These are phyloP conservation scores for Pseudisothecium myosuroides DNA, from an alignment of 225 moss, liverwort and hornwort genomes.

Conservation along the genomic window DNA sequence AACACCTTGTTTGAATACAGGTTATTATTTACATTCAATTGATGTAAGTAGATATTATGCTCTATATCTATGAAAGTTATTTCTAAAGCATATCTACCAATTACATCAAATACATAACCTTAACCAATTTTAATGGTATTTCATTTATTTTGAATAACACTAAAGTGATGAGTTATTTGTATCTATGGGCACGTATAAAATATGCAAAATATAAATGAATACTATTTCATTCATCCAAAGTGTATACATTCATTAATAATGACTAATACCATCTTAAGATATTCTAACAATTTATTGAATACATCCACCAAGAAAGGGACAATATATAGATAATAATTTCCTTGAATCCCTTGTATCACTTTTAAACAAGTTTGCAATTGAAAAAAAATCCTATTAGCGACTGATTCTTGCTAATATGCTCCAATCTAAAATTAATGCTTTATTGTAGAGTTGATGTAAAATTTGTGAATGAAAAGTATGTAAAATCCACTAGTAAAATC, in stretches of 20 bases:
- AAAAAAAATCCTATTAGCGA: neutral
- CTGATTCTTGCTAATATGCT: rapidly evolving
- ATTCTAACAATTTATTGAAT: neutral
- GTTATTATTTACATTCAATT: neutral
- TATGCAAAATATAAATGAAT: neutral
- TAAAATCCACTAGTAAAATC: neutral
- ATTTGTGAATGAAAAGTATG: neutral
- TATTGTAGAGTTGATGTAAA: neutral
- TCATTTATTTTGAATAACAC: neutral
- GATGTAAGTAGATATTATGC: neutral
- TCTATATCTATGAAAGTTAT: neutral
- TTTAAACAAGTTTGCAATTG: neutral
- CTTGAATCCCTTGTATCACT: neutral
- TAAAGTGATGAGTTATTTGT: neutral
- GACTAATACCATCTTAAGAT: neutral
- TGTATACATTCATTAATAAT: neutral
- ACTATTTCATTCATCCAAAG: neutral
- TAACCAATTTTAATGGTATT: neutral
- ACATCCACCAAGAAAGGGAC: neutral
- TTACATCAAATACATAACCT: rapidly evolving
- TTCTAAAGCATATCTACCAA: neutral
- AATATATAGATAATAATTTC: neutral
- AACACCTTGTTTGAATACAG: neutral
- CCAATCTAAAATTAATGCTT: neutral
- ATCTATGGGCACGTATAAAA: neutral